These are phyloP conservation scores for Fusarium sp. DNA, from an alignment of 2,329 filamentous ascomycete genomes.

Conservation along the genomic window DNA sequence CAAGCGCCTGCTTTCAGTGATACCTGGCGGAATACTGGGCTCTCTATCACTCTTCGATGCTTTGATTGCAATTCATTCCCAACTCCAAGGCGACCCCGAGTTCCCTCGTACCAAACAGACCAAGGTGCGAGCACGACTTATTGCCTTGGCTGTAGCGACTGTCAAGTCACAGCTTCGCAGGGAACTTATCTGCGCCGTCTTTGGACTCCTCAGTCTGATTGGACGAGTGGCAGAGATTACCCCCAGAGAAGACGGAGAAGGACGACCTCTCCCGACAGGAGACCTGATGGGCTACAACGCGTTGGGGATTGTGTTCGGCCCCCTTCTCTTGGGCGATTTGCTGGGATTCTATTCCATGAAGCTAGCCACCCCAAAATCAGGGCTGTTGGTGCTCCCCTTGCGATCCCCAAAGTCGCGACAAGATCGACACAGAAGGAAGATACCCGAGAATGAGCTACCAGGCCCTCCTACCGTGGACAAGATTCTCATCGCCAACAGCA, in stretches of 20 bases:
- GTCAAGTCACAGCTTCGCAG: conserved; percentile 72
- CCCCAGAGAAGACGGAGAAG: conserved; percentile 66
- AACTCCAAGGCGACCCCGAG: conserved; percentile 67
- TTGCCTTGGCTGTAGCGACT: conserved; percentile 73
- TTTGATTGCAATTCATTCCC: conserved; percentile 72
- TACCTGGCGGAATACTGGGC: conserved; percentile 77
- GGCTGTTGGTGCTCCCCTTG: conserved; percentile 60
- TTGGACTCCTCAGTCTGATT: conserved; percentile 74
- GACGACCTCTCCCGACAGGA: conserved; percentile 66
- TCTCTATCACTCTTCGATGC: conserved; percentile 74
- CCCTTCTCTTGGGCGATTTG: conserved; percentile 72
- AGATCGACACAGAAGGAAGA: conserved; percentile 44
- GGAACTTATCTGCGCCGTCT: conserved; percentile 76
- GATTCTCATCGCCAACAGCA: conserved; percentile 69
- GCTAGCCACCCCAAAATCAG: conserved; percentile 58
- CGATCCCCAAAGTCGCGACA: conserved; percentile 59
- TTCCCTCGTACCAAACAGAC: conserved; percentile 67
- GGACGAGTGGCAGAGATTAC: conserved; percentile 70
- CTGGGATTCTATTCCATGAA: conserved; percentile 67
- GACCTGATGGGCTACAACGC: conserved; percentile 76
- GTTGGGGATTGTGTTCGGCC: conserved; percentile 76
- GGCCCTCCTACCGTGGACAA: conserved; percentile 64
- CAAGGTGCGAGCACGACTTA: conserved; percentile 73
- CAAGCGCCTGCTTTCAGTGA: conserved; percentile 73
- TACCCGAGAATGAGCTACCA: conserved; percentile 13